These are phyloP conservation scores for Eragrostis curvula DNA, from an alignment of 176 grass and related monocot genomes.

Conservation along the genomic window DNA sequence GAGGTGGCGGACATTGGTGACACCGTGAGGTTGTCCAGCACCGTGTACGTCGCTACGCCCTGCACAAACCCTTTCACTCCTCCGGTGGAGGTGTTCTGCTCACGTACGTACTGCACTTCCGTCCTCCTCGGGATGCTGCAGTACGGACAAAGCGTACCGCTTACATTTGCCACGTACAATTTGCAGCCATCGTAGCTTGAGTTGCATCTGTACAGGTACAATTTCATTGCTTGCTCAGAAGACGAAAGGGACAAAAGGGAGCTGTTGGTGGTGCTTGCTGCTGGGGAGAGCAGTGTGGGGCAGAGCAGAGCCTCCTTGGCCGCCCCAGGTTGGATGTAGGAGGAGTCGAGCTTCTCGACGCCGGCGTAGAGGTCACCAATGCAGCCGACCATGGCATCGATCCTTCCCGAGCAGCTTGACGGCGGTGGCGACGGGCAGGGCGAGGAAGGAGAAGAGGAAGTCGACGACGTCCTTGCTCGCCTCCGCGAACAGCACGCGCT, in stretches of 20 bases:
- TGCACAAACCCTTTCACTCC: too few relatives aligned
- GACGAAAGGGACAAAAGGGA: not conserved
- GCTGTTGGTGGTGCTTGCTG: not conserved
- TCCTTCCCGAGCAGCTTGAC: not conserved
- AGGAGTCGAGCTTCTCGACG: not conserved
- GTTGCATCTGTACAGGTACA: constrained; percentile 8
- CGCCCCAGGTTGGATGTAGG: constrained; percentile 8
- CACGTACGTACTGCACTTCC: too few relatives aligned
- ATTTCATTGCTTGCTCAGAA: not conserved
- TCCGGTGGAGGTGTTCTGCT: too few relatives aligned
- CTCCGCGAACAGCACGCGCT: constrained; percentile 36
- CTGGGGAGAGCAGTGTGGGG: constrained; percentile 18
- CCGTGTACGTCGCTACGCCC: too few relatives aligned
- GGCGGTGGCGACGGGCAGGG: not conserved
- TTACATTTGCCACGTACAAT: too few relatives aligned
- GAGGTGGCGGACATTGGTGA: too few relatives aligned
- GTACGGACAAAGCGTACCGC: too few relatives aligned
- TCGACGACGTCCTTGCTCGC: constrained; percentile 14
- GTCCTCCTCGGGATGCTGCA: too few relatives aligned
- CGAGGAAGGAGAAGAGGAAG: constrained; percentile 42
- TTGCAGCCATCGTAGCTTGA: too few relatives aligned
- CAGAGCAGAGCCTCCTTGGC: not conserved
- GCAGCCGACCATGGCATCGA: not conserved
- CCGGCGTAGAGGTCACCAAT: constrained; percentile 18
- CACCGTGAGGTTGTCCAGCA: too few relatives aligned